These are phyloP conservation scores for Vitis hybrid DNA, from an alignment of 177 flowering plant genomes.

Conservation along the genomic window DNA sequence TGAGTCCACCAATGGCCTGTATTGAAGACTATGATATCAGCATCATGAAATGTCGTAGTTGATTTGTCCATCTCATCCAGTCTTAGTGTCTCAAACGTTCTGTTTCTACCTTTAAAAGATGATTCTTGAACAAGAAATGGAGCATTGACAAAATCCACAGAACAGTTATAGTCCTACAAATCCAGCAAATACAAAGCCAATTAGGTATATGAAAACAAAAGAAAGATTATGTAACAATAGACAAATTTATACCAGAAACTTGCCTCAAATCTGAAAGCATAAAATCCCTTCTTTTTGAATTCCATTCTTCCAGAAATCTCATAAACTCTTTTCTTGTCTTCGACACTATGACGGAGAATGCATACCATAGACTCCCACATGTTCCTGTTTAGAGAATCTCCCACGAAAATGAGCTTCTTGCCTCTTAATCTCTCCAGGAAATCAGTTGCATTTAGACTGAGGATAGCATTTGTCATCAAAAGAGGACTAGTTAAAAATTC, in stretches of 20 bases:
- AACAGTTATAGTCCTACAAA: conserved; percentile 70
- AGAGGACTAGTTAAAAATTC: not conserved
- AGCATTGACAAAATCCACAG: conserved; percentile 70
- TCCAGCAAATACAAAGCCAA: conserved; percentile 7
- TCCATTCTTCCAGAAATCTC: conserved; percentile 74
- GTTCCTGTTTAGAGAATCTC: conserved; percentile 89
- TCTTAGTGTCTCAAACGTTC: conserved; percentile 63
- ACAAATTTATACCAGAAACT: conserved; percentile 14
- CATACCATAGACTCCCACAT: conserved; percentile 98
- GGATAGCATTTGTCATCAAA: not conserved
- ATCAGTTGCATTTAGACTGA: conserved; percentile 74
- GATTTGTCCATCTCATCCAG: conserved; percentile 80
- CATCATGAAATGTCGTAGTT: conserved; percentile 62
- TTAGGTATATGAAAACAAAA: conserved; percentile 4
- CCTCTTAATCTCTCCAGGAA: conserved; percentile 82
- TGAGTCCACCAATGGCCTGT: conserved; percentile 99
- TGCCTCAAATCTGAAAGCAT: conserved; percentile 85
- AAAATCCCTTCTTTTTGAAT: conserved; percentile 72
- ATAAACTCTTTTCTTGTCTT: conserved; percentile 61
- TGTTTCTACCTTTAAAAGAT: conserved; percentile 36
- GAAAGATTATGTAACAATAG: not conserved
- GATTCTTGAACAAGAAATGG: conserved; percentile 77
- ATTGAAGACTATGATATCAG: conserved; percentile 75
- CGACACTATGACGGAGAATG: conserved; percentile 60
- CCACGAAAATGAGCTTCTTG: conserved; percentile 77